Evolutionary conservation across 139 green algal species (phyloP).

Genomic region (Volvox reticuliferus): DNA sequence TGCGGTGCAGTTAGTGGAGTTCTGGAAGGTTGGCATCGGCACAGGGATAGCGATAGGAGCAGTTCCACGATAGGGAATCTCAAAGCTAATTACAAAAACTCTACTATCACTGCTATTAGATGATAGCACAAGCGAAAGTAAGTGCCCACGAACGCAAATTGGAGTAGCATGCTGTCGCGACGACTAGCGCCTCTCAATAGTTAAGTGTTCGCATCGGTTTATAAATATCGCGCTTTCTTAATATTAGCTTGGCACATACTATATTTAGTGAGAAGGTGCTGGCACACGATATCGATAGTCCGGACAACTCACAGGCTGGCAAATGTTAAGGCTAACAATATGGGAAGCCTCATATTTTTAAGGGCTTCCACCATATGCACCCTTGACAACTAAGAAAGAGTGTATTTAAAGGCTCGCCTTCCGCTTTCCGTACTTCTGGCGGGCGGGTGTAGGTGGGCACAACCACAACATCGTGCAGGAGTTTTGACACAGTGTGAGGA

Average conservation of each 20-base stretch:
- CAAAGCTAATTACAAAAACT: background rate
- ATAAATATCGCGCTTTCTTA: background rate
- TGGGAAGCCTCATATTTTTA: background rate
- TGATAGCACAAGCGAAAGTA: background rate
- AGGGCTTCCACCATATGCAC: slow-evolving; percentile 5
- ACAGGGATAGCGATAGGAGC: too few relatives aligned
- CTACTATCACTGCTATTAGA: background rate
- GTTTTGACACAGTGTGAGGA: too few relatives aligned
- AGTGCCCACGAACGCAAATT: too few relatives aligned
- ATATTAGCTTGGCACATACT: background rate
- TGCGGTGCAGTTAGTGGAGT: background rate
- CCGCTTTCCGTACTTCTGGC: background rate
- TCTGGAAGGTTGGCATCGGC: background rate
- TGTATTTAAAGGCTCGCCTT: background rate
- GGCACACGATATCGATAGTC: background rate
- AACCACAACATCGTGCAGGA: background rate
- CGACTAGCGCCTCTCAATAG: too few relatives aligned
- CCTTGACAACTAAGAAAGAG: background rate
- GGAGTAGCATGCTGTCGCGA: too few relatives aligned
- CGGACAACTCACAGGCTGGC: background rate
- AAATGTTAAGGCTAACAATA: background rate
- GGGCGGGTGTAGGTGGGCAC: background rate
- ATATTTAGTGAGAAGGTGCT: background rate
- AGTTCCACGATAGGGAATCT: too few relatives aligned
- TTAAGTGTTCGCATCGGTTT: too few relatives aligned